Evolutionary conservation across 768 basidiomycete genomes (phyloP).

Genomic region (Tylopilus subfusipes): DNA sequence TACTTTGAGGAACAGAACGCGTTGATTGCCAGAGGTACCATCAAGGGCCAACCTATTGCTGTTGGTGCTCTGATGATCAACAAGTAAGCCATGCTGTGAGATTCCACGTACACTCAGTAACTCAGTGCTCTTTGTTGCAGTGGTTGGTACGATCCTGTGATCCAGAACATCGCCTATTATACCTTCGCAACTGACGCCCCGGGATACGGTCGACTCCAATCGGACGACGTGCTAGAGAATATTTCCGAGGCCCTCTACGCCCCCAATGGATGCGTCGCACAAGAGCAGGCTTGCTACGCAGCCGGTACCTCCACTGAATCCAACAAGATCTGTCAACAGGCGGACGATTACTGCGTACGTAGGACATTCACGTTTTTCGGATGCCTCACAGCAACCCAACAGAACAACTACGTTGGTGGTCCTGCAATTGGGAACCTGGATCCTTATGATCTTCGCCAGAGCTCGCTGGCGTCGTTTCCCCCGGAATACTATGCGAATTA

Average conservation of each 20-base stretch:
- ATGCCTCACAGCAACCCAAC: neutral
- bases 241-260: slow-evolving; percentile 50
- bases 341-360: slow-evolving; percentile 57
- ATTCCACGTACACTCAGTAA: neutral
- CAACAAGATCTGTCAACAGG: slow-evolving; percentile 45
- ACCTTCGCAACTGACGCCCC: slow-evolving; percentile 60
- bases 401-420: slow-evolving; percentile 46
- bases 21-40: slow-evolving; percentile 40
- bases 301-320: slow-evolving; percentile 47
- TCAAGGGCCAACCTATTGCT: slow-evolving; percentile 48
- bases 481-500: slow-evolving; percentile 53
- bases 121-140: slow-evolving; percentile 28
- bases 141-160: slow-evolving; percentile 63
- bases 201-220: slow-evolving; percentile 62
- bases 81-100: slow-evolving; percentile 37
- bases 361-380: neutral
- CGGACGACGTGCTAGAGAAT: slow-evolving; percentile 39
- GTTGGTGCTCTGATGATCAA: slow-evolving; percentile 65
- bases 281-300: slow-evolving; percentile 53
- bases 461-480: slow-evolving; percentile 49
- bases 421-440: slow-evolving; percentile 55
- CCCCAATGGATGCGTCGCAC: slow-evolving; percentile 49
- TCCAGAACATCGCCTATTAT: slow-evolving; percentile 60
- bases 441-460: slow-evolving; percentile 56
- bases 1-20: slow-evolving; percentile 63